Evolutionary conservation across 768 basidiomycete genomes (phyloP).

Genomic region (Lyophyllum atratum): DNA sequence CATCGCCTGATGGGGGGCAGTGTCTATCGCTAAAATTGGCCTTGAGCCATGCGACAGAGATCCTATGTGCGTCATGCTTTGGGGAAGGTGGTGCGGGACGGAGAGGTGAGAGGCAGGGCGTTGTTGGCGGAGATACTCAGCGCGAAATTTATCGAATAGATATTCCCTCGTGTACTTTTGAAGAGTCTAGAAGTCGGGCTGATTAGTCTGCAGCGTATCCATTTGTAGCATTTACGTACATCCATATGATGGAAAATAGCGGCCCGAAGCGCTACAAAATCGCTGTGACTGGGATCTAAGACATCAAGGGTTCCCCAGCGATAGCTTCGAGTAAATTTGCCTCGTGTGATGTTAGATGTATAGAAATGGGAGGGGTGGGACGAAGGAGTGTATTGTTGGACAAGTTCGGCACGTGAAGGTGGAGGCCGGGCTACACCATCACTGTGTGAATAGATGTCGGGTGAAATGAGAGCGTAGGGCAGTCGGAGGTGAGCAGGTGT

Average conservation of each 20-base stretch:
- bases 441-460: constrained; percentile 82
- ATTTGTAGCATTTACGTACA: constrained; percentile 46
- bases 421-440: constrained; percentile 67
- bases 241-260: constrained; percentile 90
- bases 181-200: constrained; percentile 56
- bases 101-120: constrained; percentile 48
- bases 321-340: constrained; percentile 71
- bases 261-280: constrained; percentile 74
- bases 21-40: constrained; percentile 65
- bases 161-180: constrained; percentile 86
- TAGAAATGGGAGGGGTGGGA: constrained; percentile 34
- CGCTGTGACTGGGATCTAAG: constrained; percentile 75
- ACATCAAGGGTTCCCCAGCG: constrained; percentile 87
- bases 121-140: constrained; percentile 56
- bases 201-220: constrained; percentile 15
- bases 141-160: constrained; percentile 76
- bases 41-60: constrained; percentile 49
- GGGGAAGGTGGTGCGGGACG: constrained; percentile 40
- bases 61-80: constrained; percentile 42
- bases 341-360: constrained; percentile 50
- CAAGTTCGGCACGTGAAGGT: constrained; percentile 68
- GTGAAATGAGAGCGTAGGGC: constrained; percentile 84
- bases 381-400: constrained; percentile 72
- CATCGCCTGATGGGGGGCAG: constrained; percentile 46
- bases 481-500: constrained; percentile 62